Evolutionary conservation across 2,329 filamentous ascomycete genomes (phyloP).

Genomic region (Penicillium corylophilum): DNA sequence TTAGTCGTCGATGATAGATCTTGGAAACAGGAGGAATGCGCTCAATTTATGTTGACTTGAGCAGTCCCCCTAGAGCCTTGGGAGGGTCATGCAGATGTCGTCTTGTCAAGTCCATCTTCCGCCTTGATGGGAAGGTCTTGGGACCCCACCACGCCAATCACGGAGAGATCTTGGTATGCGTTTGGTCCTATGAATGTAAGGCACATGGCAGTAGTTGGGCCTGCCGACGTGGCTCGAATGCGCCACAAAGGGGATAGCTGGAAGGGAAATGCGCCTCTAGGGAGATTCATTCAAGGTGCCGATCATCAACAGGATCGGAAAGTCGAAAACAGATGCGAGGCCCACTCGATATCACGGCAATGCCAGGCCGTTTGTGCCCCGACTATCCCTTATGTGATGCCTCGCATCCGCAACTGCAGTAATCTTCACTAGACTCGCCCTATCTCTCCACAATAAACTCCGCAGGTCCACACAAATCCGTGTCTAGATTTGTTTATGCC

Average conservation of each 20-base stretch:
- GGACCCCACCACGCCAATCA: slow-evolving; percentile 22
- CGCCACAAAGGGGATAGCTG: slow-evolving; percentile 17
- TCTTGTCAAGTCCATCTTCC: slow-evolving; percentile 9
- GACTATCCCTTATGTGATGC: slow-evolving; percentile 23
- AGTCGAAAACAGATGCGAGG: slow-evolving; percentile 11
- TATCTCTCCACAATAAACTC: not conserved
- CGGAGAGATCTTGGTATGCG: slow-evolving; percentile 4
- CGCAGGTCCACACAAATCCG: slow-evolving; percentile 2
- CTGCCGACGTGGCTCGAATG: slow-evolving; percentile 13
- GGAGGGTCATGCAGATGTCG: slow-evolving; percentile 17
- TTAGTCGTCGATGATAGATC: not conserved
- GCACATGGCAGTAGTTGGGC: slow-evolving; percentile 24
- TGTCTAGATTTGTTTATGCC: slow-evolving; percentile 5
- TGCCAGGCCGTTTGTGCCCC: slow-evolving; percentile 7
- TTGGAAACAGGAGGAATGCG: not conserved
- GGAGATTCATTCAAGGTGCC: not conserved
- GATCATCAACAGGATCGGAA: slow-evolving; percentile 14
- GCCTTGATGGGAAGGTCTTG: slow-evolving; percentile 16
- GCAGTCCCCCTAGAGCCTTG: not conserved
- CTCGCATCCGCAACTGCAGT: slow-evolving; percentile 15
- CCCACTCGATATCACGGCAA: slow-evolving; percentile 6
- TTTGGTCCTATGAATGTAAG: slow-evolving; percentile 24
- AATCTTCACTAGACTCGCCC: not conserved
- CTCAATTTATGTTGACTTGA: slow-evolving; percentile 17
- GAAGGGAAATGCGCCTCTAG: slow-evolving; percentile 3